Evolutionary conservation across 768 basidiomycete genomes (phyloP).

Genomic region (Amanita inopinata): DNA sequence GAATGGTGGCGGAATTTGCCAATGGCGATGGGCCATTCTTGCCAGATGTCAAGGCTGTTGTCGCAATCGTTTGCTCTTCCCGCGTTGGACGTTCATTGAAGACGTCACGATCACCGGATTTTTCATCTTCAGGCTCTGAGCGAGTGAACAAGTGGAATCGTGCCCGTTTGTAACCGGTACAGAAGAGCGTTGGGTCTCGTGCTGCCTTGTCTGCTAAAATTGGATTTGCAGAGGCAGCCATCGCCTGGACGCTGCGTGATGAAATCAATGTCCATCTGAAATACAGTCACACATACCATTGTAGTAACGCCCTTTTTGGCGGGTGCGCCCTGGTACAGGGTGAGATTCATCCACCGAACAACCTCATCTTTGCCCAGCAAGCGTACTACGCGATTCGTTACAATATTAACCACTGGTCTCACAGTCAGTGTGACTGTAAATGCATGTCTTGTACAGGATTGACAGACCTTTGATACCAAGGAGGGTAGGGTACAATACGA

Average conservation of each 20-base stretch:
- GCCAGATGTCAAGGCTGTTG: constrained; percentile 39
- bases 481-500: constrained; percentile 87
- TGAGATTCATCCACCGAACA: constrained; percentile 80
- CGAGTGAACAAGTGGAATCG: constrained; percentile 95
- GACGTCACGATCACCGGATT: constrained; percentile 81
- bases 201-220: constrained; percentile 77
- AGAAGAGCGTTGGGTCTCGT: constrained; percentile 87
- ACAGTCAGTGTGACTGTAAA: not conserved
- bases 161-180: constrained; percentile 86
- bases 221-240: constrained; percentile 94
- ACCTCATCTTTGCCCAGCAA: constrained; percentile 92
- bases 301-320: constrained; percentile 78
- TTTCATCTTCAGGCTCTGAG: constrained; percentile 75
- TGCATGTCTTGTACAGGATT: not conserved
- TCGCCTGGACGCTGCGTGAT: constrained; percentile 43
- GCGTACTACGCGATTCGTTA: constrained; percentile 86
- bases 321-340: constrained; percentile 90
- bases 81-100: constrained; percentile 97
- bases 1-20: constrained; percentile 79
- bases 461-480: constrained; percentile 85
- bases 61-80: constrained; percentile 86
- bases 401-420: constrained; percentile 76
- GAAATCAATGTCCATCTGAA: not conserved
- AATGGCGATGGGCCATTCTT: constrained; percentile 56
- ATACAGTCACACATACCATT: constrained; percentile 37